Percentiles rank a stretch among this genome's conserved stretches.
Evolutionary conservation across 768 basidiomycete species (phyloP).

Genomic region (Tricholomella constricta): DNA sequence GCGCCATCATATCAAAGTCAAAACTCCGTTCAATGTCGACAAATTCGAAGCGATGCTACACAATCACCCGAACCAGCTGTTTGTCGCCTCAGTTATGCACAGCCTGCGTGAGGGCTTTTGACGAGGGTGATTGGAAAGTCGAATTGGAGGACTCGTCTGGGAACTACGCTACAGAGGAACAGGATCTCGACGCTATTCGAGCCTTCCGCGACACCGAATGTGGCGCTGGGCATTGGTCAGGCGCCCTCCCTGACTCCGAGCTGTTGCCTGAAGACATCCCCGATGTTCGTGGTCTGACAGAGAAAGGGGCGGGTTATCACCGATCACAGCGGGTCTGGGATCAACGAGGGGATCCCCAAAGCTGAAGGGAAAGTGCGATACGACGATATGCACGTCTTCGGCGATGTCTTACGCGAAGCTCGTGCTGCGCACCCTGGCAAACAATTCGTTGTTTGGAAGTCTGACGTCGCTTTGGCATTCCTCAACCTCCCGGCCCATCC

Average conservation of each 20-base stretch:
- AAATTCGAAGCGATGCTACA: slow-evolving; percentile 12
- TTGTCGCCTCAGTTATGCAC: slow-evolving; percentile 31
- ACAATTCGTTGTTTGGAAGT: not conserved
- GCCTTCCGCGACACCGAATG: slow-evolving; percentile 21
- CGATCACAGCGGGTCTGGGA: slow-evolving; percentile 25
- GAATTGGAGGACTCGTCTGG: not conserved
- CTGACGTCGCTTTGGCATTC: too few relatives aligned
- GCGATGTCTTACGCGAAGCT: too few relatives aligned
- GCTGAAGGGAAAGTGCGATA: slow-evolving; percentile 6
- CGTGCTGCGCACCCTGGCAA: too few relatives aligned
- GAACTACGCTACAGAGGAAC: slow-evolving; percentile 14
- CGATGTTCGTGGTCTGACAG: slow-evolving; percentile 30
- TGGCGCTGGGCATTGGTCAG: slow-evolving; percentile 16
- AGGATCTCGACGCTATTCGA: slow-evolving; percentile 16
- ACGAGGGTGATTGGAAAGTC: slow-evolving; percentile 22
- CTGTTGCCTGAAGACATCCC: slow-evolving; percentile 24
- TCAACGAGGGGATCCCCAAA: slow-evolving; percentile 10
- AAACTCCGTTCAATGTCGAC: slow-evolving; percentile 8
- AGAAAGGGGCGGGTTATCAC: slow-evolving; percentile 28
- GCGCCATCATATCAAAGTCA: not conserved
- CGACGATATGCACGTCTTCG: too few relatives aligned
- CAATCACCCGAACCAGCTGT: slow-evolving; percentile 32
- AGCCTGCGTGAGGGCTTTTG: slow-evolving; percentile 25
- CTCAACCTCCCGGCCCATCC: too few relatives aligned
- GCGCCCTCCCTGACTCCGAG: not conserved